Conservation (phyloP, 208 protist genomes). For the Naegleria fowleri region DNA sequence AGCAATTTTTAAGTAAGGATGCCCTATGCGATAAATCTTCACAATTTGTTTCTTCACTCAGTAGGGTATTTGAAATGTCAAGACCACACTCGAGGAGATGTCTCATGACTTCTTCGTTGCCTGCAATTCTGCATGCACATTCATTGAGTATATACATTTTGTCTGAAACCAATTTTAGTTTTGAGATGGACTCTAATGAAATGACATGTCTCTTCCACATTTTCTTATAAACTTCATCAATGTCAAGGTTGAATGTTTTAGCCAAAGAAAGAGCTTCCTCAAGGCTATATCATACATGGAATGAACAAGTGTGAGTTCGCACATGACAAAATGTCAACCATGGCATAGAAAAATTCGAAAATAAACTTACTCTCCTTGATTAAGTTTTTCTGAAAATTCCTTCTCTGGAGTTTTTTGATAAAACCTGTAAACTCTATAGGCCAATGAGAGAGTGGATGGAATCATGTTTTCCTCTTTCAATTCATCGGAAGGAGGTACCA, state of each 20-base stretch:
- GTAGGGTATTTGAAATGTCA: background rate
- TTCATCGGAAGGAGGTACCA: background rate
- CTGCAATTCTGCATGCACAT: background rate
- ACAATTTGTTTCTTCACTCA: background rate
- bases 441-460: background rate
- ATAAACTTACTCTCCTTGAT: background rate
- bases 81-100: background rate
- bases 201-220: background rate
- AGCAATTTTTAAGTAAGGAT: too few relatives aligned
- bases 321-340: too few relatives aligned
- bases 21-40: background rate
- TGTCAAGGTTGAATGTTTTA: background rate
- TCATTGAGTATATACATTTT: background rate
- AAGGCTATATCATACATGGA: background rate
- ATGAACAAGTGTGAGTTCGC: too few relatives aligned
- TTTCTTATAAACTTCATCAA: background rate
- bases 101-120: background rate
- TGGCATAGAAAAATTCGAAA: too few relatives aligned
- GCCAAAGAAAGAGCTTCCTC: background rate
- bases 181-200: background rate
- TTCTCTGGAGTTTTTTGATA: background rate
- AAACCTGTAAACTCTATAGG: background rate
- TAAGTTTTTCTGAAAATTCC: background rate
- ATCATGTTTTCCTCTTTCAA: background rate
- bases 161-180: background rate